These are phyloP conservation scores for Alectoria sarmentosa DNA, from an alignment of 495 filamentous ascomycete species.

Conservation along the genomic window DNA sequence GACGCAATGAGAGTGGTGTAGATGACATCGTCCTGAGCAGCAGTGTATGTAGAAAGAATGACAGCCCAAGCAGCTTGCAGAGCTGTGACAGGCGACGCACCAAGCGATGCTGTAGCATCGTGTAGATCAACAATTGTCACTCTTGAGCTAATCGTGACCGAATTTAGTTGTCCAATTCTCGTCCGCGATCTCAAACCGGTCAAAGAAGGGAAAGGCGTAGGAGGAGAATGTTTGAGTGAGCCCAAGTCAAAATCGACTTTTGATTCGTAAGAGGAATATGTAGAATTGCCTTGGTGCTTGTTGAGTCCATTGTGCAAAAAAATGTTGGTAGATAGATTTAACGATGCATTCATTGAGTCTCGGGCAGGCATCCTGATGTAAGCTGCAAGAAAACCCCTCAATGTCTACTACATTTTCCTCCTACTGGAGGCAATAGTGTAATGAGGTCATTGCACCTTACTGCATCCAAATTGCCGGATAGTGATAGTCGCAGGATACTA, in stretches of 20 bases:
- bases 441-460: background rate
- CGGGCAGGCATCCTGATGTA: background rate
- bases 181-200: constrained; percentile 9
- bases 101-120: constrained; percentile 33
- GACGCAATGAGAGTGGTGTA: constrained; percentile 20
- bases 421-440: background rate
- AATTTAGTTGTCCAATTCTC: constrained; percentile 13
- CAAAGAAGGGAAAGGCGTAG: constrained; percentile 15
- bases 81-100: constrained; percentile 60
- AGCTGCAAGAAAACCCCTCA: background rate
- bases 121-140: constrained; percentile 39
- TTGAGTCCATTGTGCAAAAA: background rate
- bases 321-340: background rate
- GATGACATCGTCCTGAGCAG: constrained; percentile 33
- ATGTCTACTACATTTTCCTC: background rate
- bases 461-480: too few relatives aligned
- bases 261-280: background rate
- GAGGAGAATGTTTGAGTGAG: background rate
- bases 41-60: constrained; percentile 43
- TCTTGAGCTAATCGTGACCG: constrained; percentile 16
- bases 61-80: constrained; percentile 64
- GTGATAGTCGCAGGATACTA: too few relatives aligned
- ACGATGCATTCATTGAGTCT: background rate
- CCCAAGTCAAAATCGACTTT: background rate
- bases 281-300: background rate